phyloP scores from a whole-genome alignment of 2,329 filamentous ascomycete genomes.

The Waltergamsia citrina region DNA sequence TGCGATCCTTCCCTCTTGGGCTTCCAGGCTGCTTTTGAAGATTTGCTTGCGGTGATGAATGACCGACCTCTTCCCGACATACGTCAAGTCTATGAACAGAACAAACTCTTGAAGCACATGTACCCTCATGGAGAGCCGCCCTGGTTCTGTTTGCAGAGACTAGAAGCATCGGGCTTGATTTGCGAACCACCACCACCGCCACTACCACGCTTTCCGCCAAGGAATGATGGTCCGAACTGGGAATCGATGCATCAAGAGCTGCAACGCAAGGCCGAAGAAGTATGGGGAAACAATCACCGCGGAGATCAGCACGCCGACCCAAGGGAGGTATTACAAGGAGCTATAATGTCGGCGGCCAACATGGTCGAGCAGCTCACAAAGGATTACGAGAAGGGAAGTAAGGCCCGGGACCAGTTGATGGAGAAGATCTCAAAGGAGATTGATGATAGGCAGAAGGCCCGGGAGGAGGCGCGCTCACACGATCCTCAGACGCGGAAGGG shows the following conservation, averaged over 20 bases:
- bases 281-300: too few species aligned
- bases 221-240: slow-evolving; percentile 12
- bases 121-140: slow-evolving; percentile 29
- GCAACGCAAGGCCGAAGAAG: slow-evolving; percentile 14
- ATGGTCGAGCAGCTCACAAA: slow-evolving; percentile 1
- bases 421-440: too few species aligned
- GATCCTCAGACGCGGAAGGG: slow-evolving; percentile 3
- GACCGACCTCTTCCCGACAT: slow-evolving; percentile 31
- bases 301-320: too few species aligned
- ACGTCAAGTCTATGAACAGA: slow-evolving; percentile 20
- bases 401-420: too few species aligned
- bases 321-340: too few species aligned
- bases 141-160: slow-evolving; percentile 28
- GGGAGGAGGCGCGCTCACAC: neutral
- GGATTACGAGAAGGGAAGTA: neutral
- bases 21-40: slow-evolving; percentile 49
- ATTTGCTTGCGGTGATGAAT: slow-evolving; percentile 39
- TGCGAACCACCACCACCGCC: slow-evolving; percentile 5
- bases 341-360: too few species aligned
- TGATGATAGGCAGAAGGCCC: too few species aligned
- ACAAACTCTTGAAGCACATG: slow-evolving; percentile 24
- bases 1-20: slow-evolving; percentile 31
- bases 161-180: slow-evolving; percentile 27
- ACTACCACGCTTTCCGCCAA: neutral
- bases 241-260: slow-evolving; percentile 19